phyloP scores from a whole-genome alignment of 305 asterid species.

The Salvia sclarea region DNA sequence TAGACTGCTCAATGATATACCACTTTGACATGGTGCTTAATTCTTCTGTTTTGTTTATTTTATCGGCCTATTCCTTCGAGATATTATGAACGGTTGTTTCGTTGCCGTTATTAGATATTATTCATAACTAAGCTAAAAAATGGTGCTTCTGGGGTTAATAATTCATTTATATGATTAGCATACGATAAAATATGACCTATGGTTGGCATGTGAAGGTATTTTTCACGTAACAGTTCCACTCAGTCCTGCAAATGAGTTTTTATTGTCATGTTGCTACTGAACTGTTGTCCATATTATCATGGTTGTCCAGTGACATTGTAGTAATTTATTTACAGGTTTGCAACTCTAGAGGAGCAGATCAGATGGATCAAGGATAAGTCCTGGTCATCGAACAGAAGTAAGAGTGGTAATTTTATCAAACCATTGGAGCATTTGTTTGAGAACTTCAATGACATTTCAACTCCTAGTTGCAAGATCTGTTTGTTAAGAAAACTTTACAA shows the following conservation, averaged over 20 bases:
- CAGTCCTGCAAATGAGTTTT: neutral
- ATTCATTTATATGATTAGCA: constrained; percentile 14
- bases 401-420: constrained; percentile 46
- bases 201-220: constrained; percentile 23
- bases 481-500: neutral
- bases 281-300: neutral
- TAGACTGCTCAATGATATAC: constrained; percentile 43
- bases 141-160: neutral
- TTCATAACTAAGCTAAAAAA: neutral
- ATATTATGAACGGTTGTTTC: neutral
- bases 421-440: neutral
- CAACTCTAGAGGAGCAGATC: constrained; percentile 66
- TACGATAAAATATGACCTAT: neutral
- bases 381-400: constrained; percentile 51
- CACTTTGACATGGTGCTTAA: constrained; percentile 53
- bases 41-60: constrained; percentile 22
- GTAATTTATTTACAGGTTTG: constrained; percentile 52
- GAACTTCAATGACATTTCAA: neutral
- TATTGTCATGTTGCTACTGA: neutral
- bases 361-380: constrained; percentile 60
- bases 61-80: neutral
- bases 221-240: neutral
- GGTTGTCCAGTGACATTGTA: constrained; percentile 27
- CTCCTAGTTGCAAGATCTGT: neutral
- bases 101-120: neutral